phyloP scores from a whole-genome alignment of 2,329 filamentous ascomycete genomes.

The Periconia macrospinosa region DNA sequence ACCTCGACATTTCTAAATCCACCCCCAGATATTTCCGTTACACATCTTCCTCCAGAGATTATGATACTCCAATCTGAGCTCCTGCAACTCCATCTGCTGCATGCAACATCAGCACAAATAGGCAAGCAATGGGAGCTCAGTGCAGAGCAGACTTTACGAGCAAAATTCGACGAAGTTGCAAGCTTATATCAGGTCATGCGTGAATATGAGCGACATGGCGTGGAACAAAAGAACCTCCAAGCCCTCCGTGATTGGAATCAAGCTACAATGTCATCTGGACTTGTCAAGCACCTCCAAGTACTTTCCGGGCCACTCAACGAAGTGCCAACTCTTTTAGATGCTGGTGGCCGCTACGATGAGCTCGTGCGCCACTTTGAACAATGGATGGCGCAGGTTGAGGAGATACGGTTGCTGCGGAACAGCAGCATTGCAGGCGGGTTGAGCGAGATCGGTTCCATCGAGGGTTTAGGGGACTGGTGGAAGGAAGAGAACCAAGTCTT shows the following conservation, averaged over 20 bases:
- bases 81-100: slow-evolving; percentile 42
- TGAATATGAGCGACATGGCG: slow-evolving; percentile 37
- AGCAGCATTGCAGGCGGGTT: not conserved
- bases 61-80: slow-evolving; percentile 40
- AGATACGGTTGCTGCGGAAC: slow-evolving; percentile 25
- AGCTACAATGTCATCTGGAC: slow-evolving; percentile 23
- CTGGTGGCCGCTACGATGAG: slow-evolving; percentile 34
- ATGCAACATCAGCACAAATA: slow-evolving; percentile 25
- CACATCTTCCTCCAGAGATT: slow-evolving; percentile 32
- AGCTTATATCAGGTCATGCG: slow-evolving; percentile 38
- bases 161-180: slow-evolving; percentile 42
- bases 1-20: slow-evolving; percentile 40
- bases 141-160: slow-evolving; percentile 31
- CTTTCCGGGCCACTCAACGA: slow-evolving; percentile 42
- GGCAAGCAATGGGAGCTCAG: slow-evolving; percentile 35
- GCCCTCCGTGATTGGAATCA: slow-evolving; percentile 40
- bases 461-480: slow-evolving; percentile 39
- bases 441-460: slow-evolving; percentile 20
- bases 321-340: slow-evolving; percentile 34
- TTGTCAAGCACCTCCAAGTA: slow-evolving; percentile 39
- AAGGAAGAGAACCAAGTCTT: slow-evolving; percentile 36
- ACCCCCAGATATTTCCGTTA: slow-evolving; percentile 18
- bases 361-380: slow-evolving; percentile 33
- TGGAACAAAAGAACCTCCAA: slow-evolving; percentile 40
- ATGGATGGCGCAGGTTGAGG: slow-evolving; percentile 36